Conservation (phyloP, 2,329 filamentous ascomycete genomes). For the Byssochlamys sp. region DNA sequence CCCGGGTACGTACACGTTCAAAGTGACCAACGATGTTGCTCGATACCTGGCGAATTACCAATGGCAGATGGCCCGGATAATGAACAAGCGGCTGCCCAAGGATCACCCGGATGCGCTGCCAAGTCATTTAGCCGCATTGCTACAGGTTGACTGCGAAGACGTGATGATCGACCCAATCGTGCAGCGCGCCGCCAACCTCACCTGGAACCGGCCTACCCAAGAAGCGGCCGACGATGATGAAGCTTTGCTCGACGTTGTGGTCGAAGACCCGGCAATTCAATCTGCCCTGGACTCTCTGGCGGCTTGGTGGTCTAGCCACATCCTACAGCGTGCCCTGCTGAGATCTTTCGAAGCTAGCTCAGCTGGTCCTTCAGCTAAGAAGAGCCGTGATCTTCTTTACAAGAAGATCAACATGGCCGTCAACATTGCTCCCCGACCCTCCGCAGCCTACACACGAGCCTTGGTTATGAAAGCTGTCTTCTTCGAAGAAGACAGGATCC, state of each 20-base stretch:
- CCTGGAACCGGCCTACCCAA: slow-evolving; percentile 71
- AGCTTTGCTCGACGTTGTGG: slow-evolving; percentile 69
- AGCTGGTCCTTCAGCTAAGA: slow-evolving; percentile 34
- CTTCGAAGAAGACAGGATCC: slow-evolving; percentile 42
- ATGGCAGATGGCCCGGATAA: slow-evolving; percentile 70
- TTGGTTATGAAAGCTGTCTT: slow-evolving; percentile 52
- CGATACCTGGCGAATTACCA: slow-evolving; percentile 63
- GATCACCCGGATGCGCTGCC: slow-evolving; percentile 59
- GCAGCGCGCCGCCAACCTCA: slow-evolving; percentile 78
- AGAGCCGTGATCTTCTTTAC: slow-evolving; percentile 35
- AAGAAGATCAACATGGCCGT: slow-evolving; percentile 59
- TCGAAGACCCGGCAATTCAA: slow-evolving; percentile 73
- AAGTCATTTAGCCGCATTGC: slow-evolving; percentile 62
- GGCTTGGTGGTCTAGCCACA: slow-evolving; percentile 76
- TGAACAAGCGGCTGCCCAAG: slow-evolving; percentile 40
- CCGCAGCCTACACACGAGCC: slow-evolving; percentile 54
- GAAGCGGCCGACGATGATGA: slow-evolving; percentile 55
- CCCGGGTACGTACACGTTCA: slow-evolving; percentile 54
- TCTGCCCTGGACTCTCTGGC: slow-evolving; percentile 83
- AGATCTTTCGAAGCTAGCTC: slow-evolving; percentile 50
- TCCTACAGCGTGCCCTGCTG: slow-evolving; percentile 60
- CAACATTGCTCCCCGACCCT: slow-evolving; percentile 66
- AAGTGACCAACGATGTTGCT: slow-evolving; percentile 58
- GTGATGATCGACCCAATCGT: slow-evolving; percentile 69
- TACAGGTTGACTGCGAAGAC: slow-evolving; percentile 71